phyloP scores from a whole-genome alignment of 2,329 filamentous ascomycete genomes.

The Diaporthe velutina region DNA sequence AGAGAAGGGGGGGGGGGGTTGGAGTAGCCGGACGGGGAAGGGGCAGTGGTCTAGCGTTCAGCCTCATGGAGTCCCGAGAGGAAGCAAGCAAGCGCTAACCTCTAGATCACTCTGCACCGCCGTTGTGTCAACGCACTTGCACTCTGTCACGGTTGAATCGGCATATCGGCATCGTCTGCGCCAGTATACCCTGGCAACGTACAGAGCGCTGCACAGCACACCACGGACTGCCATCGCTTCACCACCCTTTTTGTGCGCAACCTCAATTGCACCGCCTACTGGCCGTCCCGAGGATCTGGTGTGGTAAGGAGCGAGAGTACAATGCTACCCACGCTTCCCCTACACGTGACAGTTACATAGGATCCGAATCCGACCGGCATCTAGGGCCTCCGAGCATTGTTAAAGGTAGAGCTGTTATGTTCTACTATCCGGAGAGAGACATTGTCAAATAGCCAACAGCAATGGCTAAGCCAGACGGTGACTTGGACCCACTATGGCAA shows the following conservation, averaged over 20 bases:
- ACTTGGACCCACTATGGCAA: constrained; percentile 77
- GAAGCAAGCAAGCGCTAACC: constrained; percentile 12
- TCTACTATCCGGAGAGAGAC: neutral
- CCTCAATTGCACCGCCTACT: neutral
- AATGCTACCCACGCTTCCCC: constrained; percentile 8
- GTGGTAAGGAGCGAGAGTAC: neutral
- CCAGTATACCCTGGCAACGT: neutral
- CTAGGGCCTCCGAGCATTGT: neutral
- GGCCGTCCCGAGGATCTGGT: neutral
- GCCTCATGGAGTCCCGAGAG: constrained; percentile 13
- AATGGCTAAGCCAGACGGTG: constrained; percentile 59
- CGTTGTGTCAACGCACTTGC: neutral
- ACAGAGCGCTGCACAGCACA: neutral
- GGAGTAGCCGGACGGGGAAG: neutral
- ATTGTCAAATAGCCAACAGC: constrained; percentile 32
- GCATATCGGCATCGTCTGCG: neutral
- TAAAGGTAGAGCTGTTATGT: constrained; percentile 26
- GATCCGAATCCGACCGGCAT: neutral
- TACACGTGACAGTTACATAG: constrained; percentile 9
- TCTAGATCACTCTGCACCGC: constrained; percentile 1
- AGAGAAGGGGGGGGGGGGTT: too few relatives aligned
- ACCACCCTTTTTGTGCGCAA: neutral
- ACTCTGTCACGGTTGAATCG: neutral
- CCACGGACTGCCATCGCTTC: neutral
- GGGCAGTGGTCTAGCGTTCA: neutral